A percentile compares a stretch with the other conserved stretches of the same genome.
Evolutionary conservation across 2,329 filamentous ascomycete species (phyloP).

Genomic region (Lachnellula willkommii): DNA sequence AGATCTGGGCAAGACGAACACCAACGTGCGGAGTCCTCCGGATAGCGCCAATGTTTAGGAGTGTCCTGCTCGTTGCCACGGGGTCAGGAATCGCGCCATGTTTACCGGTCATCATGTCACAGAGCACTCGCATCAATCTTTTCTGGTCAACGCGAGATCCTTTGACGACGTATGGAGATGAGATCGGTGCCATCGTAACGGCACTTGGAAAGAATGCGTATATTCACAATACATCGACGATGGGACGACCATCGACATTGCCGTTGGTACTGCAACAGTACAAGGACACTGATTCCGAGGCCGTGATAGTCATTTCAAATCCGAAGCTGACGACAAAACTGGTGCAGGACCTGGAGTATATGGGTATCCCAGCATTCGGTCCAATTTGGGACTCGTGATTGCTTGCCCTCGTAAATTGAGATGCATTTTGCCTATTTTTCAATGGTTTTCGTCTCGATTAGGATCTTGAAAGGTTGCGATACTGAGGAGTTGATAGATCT

Average conservation of each 20-base stretch:
- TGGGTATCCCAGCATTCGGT: conserved; percentile 35
- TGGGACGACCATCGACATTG: conserved; percentile 34
- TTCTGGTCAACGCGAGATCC: conserved; percentile 36
- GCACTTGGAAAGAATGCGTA: conserved; percentile 31
- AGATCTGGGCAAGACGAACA: conserved; percentile 63
- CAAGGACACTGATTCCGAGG: conserved; percentile 33
- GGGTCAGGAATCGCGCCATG: conserved; percentile 70
- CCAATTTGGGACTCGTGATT: conserved; percentile 32
- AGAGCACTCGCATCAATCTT: conserved; percentile 22
- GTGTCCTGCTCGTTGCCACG: conserved; percentile 62
- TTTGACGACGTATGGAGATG: conserved; percentile 31
- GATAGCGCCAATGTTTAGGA: conserved; percentile 60
- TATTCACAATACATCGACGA: conserved; percentile 33
- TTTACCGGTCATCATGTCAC: conserved; percentile 34
- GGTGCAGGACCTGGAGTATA: conserved; percentile 35
- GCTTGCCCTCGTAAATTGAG: no score
- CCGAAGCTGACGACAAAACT: conserved; percentile 34
- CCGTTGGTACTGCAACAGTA: conserved; percentile 27
- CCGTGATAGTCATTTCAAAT: conserved; percentile 37
- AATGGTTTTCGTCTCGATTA: no score
- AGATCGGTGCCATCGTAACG: conserved; percentile 30
- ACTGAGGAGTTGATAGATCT: no score
- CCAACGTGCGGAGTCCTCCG: conserved; percentile 64
- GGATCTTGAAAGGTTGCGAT: no score
- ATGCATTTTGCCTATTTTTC: no score